Evolutionary conservation across 2,329 filamentous ascomycete genomes (phyloP).

Genomic region (Ophiocordyceps camponoti-leonardi): DNA sequence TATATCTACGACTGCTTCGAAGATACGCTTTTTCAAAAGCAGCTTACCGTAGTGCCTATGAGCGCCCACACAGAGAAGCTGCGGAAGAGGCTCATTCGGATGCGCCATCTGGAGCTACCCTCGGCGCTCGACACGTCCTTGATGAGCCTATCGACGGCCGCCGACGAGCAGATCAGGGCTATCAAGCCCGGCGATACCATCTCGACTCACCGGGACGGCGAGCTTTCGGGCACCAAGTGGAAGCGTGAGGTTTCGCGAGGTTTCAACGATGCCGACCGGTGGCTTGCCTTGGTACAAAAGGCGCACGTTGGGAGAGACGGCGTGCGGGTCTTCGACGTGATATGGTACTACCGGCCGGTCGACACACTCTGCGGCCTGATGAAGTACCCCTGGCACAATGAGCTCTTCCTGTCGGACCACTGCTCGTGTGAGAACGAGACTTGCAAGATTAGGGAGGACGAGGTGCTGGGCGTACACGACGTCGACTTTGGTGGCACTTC

Average conservation of each 20-base stretch:
- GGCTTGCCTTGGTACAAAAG: slow-evolving; percentile 54
- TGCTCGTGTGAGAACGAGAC: slow-evolving; percentile 45
- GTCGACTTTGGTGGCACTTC: slow-evolving; percentile 41
- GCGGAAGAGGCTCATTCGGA: slow-evolving; percentile 10
- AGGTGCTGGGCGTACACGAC: slow-evolving; percentile 38
- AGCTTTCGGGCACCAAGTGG: slow-evolving; percentile 38
- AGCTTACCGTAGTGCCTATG: slow-evolving; percentile 23
- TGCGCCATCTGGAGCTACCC: slow-evolving; percentile 11
- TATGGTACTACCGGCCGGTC: slow-evolving; percentile 57
- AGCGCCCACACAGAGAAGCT: slow-evolving; percentile 10
- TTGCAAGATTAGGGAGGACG: slow-evolving; percentile 28
- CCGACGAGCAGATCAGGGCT: slow-evolving; percentile 8
- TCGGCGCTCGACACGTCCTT: slow-evolving; percentile 6
- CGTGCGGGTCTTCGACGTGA: slow-evolving; percentile 35
- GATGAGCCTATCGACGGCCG: slow-evolving; percentile 7
- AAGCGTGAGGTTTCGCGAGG: slow-evolving; percentile 26
- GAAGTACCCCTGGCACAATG: slow-evolving; percentile 52
- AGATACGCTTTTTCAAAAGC: slow-evolving; percentile 39
- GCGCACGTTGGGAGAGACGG: slow-evolving; percentile 22
- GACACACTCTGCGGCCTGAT: slow-evolving; percentile 55
- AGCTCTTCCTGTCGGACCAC: slow-evolving; percentile 61
- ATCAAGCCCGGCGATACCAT: slow-evolving; percentile 31
- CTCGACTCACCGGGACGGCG: slow-evolving; percentile 25
- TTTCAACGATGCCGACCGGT: slow-evolving; percentile 30
- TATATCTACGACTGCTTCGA: slow-evolving; percentile 49